Base-by-base conservation (phyloP, 2,329 filamentous ascomycete genomes). In the Exophiala xenobiotica region DNA sequence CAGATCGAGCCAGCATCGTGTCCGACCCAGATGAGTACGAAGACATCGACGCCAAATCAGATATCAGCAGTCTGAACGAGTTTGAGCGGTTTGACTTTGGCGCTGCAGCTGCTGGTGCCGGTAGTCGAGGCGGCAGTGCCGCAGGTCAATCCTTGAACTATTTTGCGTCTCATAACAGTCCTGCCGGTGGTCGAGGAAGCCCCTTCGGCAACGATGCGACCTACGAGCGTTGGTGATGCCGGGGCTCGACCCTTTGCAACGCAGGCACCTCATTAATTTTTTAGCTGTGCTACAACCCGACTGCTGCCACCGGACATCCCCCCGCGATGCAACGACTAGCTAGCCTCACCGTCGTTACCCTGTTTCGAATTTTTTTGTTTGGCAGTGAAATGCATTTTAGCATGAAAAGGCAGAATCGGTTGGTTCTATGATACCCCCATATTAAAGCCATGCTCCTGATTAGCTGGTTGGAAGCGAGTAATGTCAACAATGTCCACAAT, bases 11-110 rank as follows among this genome's bases (percentile, higher is more conserved):
- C 9, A 58, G 52, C 38, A 39, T 55, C 2, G 41, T 60, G 14
- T 60, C 57, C 16, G 57, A 54, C n/a, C 29, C 55, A 2, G 60
- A 61, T 40, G 57, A 58, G 7, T 62, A 62, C 40, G 56, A 61
- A 42, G 60, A 62, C 37, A 57, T 59, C 27, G 60, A 57, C 20
- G 56, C 60, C 27, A 62, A 61, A 45, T 61, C 58, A 9, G 60
- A 62, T n/a, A 46, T 62, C 26, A 59, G 56, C 46, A 59, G 56
- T 37, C 48, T 62, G 27, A 60, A 62, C 23, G 60, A 61, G 29
- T 59, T 60, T 46, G 56, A 62, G 23, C 58, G 53, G 20, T 61
- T 59, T 40, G 55, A 61, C 33, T 57, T 59, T 26, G 51, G 53
- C 22, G 41, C 46, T 6, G 54, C 35, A 8, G 24, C 51, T 18